Conservation (phyloP, 2,329 filamentous ascomycete genomes). For the Neocucurbitaria cava region DNA sequence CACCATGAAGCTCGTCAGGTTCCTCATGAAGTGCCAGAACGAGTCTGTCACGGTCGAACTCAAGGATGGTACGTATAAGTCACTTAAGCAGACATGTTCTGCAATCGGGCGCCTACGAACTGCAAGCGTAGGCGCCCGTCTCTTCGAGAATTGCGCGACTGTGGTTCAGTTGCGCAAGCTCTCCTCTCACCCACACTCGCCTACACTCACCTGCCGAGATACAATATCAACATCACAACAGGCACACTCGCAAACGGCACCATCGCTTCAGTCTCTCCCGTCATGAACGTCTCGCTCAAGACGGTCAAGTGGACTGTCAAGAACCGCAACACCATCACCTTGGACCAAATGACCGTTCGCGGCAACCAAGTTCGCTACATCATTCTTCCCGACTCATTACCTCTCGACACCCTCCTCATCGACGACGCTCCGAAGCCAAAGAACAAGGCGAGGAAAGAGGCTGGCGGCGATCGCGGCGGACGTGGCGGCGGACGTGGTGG, state of each 20-base stretch:
- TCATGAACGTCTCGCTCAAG: conserved; percentile 97
- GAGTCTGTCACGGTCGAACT: conserved; percentile 98
- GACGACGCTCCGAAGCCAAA: conserved; percentile 98
- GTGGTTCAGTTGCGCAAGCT: conserved; percentile 4
- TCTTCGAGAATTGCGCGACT: not conserved
- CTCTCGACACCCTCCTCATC: conserved; percentile 91
- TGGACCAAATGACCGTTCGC: conserved; percentile 96
- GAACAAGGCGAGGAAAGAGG: conserved; percentile 98
- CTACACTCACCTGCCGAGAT: not conserved
- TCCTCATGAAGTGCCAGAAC: conserved; percentile 99
- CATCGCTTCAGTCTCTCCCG: conserved; percentile 93
- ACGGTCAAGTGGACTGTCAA: conserved; percentile 96
- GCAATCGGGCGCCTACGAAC: not conserved
- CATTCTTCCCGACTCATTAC: conserved; percentile 94
- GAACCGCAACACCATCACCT: conserved; percentile 82
- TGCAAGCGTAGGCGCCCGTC: not conserved
- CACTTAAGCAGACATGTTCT: not conserved
- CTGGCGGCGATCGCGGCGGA: conserved; percentile 59
- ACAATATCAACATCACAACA: conserved; percentile 44
- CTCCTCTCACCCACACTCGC: not conserved
- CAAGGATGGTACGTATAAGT: conserved; percentile 79
- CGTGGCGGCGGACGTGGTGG: conserved; percentile 57
- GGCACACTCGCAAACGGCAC: conserved; percentile 97
- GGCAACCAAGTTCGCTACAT: conserved; percentile 96
- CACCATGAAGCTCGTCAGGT: conserved; percentile 57